Evolutionary conservation across 768 basidiomycete genomes (phyloP), one percentile per base, ranked within the genome.

Genomic region (Hygrocybe coccinea): DNA sequence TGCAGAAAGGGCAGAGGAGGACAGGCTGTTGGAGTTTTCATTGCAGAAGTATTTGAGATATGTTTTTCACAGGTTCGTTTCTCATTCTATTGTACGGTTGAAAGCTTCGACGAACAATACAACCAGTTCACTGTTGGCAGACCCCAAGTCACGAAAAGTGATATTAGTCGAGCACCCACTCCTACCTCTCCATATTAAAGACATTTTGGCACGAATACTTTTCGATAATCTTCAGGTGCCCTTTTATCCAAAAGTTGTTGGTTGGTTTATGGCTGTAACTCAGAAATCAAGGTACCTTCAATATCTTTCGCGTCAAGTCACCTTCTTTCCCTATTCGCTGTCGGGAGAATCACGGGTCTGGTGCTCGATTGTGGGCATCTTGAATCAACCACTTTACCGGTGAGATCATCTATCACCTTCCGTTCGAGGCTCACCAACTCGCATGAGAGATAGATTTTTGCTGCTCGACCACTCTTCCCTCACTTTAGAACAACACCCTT

Each of bases 71-170:
- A 81, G 90, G 94, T 95, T 69, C 71, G 88, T 75, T 1, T 21
- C 43, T 56, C 12, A 51, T 50, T 39, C 37, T 36, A 37, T 24
- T 6, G 12, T 8, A 8, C 29, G 29, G 29, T 58, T 63, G 67
- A 52, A 62, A 64, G 48, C 59, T 53, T 58, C n/a, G n/a, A n/a
- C n/a, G n/a, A n/a, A n/a, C n/a, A n/a, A n/a, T n/a, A 55, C 64
- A 56, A 57, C 56, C 70, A 95, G 94, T 67, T 91, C 91, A 49
- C 78, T 99, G 46, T 78, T 97, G 68, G 90, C 92, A 62, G 97
- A 98, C 65, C 90, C 97, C 1, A 95, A 94, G 69, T 86, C 93
- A 29, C 84, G 97, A 53, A 98, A 97, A 70, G 88, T 99, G 52
- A 91, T 98, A 52, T 63, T 99, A 19, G 76, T 95, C 5, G 97